Conservation (phyloP, 495 filamentous ascomycete species). For the Trichoderma orchidacearum region DNA sequence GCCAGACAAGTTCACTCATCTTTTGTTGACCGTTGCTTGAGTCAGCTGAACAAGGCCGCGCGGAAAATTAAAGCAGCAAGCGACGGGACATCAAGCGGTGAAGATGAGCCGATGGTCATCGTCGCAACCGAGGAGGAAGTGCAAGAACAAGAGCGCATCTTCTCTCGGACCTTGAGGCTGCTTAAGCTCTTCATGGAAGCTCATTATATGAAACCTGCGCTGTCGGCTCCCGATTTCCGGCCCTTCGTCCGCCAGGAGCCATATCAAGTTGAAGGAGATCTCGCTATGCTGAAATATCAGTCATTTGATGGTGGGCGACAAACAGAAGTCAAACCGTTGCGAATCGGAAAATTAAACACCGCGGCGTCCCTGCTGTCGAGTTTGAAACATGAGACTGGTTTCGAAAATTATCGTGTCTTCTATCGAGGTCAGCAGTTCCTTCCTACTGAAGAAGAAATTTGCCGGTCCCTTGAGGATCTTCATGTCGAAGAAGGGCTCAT, state of each 20-base stretch:
- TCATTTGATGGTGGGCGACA: conserved; percentile 46
- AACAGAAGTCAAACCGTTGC: conserved; percentile 41
- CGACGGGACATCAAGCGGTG: conserved; percentile 24
- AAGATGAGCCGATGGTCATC: conserved; percentile 37
- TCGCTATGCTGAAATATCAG: conserved; percentile 59
- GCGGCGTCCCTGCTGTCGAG: conserved; percentile 49
- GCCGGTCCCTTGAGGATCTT: conserved; percentile 41
- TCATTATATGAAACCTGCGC: conserved; percentile 32
- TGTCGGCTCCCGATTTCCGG: conserved; percentile 33
- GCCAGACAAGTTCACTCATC: conserved; percentile 54
- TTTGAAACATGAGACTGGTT: conserved; percentile 52
- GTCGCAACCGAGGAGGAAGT: conserved; percentile 28
- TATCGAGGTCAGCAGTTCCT: conserved; percentile 33
- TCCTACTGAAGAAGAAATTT: conserved; percentile 32
- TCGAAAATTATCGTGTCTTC: conserved; percentile 49
- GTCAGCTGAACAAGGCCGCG: conserved; percentile 59
- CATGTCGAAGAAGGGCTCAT: conserved; percentile 48
- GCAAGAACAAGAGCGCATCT: conserved; percentile 41
- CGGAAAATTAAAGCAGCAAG: conserved; percentile 37
- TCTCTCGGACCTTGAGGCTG: conserved; percentile 48
- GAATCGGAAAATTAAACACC: conserved; percentile 57
- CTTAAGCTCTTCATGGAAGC: conserved; percentile 31
- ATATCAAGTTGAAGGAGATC: conserved; percentile 36
- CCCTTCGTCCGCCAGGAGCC: conserved; percentile 24
- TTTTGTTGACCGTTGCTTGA: conserved; percentile 64